A percentile compares a stretch with the other conserved stretches of the same genome.
phyloP scores from a whole-genome alignment of 371 early-diverging fungal genomes.

The Funneliformis caledonium region DNA sequence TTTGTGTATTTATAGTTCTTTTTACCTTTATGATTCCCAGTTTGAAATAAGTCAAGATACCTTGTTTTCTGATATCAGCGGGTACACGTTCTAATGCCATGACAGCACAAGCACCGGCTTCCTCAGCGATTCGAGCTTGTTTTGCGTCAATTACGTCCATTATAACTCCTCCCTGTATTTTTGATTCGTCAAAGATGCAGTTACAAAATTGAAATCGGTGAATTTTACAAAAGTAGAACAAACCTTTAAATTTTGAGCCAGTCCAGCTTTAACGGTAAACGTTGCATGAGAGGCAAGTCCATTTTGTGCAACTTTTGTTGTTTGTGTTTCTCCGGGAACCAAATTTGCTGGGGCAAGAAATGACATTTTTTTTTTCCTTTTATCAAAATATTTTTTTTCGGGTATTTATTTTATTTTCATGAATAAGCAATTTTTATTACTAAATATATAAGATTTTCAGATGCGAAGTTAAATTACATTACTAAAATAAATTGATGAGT shows the following conservation, averaged over 20 bases:
- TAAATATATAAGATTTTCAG: too few relatives aligned
- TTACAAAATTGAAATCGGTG: neutral
- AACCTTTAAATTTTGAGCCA: conserved; percentile 98
- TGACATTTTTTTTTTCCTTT: conserved; percentile 2
- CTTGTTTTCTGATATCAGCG: conserved; percentile 97
- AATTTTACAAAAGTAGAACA: neutral
- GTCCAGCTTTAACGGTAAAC: conserved; percentile 88
- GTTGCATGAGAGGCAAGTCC: conserved; percentile 50
- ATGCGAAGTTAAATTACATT: too few relatives aligned
- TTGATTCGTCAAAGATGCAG: neutral
- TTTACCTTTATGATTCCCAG: neutral
- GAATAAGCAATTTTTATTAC: too few relatives aligned
- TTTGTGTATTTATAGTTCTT: neutral
- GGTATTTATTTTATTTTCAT: too few relatives aligned
- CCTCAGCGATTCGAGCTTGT: conserved; percentile 97
- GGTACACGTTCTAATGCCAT: conserved; percentile 99
- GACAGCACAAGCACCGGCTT: conserved; percentile 97
- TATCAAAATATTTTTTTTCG: too few relatives aligned
- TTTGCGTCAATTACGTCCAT: conserved; percentile 98
- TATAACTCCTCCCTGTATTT: conserved; percentile 90
- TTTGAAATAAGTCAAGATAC: conserved; percentile 49
- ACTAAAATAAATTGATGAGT: too few relatives aligned
- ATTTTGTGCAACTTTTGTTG: conserved; percentile 47
- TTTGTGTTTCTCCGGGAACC: neutral
- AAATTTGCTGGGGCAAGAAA: conserved; percentile 7